Conservation (phyloP, 345 rosid species). For the Syzygium oleosum region DNA sequence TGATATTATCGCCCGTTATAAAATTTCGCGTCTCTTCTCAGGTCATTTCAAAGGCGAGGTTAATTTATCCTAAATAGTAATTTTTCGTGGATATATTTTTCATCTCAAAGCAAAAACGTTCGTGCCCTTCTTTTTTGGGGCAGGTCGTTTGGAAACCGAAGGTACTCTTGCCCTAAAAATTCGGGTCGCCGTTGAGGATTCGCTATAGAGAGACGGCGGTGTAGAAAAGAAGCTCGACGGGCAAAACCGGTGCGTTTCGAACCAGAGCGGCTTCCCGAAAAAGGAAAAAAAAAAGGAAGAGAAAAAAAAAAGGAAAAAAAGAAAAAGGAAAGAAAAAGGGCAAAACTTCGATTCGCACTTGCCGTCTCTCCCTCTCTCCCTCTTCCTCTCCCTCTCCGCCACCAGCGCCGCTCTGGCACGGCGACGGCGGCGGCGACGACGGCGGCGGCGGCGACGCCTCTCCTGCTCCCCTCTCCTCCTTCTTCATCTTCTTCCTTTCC, state of each 20-base stretch:
- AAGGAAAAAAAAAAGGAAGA: neutral
- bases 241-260: neutral
- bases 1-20: rapidly evolving
- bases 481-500: neutral
- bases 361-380: neutral
- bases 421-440: slow-evolving; percentile 1
- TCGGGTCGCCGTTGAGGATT: neutral
- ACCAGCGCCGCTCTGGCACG: neutral
- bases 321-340: neutral
- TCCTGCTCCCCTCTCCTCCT: neutral
- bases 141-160: neutral
- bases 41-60: neutral
- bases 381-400: neutral
- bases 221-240: too few relatives aligned
- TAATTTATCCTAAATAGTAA: neutral
- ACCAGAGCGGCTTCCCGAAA: neutral
- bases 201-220: neutral
- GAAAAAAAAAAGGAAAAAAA: neutral
- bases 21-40: neutral
- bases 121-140: neutral
- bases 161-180: neutral
- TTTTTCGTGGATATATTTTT: neutral
- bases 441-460: slow-evolving; percentile 7
- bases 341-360: neutral
- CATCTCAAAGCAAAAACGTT: neutral